Conservation (phyloP, 2,329 filamentous ascomycete species). For the Paramyrothecium roridum region DNA sequence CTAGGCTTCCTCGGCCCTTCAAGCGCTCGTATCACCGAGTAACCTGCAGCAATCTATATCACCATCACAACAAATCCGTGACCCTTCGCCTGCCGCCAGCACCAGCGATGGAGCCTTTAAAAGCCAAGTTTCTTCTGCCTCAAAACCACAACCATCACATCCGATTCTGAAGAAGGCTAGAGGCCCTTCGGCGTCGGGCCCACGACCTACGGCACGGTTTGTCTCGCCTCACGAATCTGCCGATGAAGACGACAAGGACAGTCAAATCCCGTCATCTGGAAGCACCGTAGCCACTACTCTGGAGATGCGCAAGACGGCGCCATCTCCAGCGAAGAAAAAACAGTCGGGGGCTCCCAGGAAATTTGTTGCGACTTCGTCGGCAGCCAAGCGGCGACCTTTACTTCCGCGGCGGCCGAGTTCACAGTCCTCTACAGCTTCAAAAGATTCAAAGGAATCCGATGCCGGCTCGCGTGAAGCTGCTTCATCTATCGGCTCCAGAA, state of each 20-base stretch:
- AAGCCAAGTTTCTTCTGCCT: slow-evolving; percentile 34
- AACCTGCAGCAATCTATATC: slow-evolving; percentile 10
- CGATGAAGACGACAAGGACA: slow-evolving; percentile 31
- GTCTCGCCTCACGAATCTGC: slow-evolving; percentile 50
- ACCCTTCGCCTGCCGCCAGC: slow-evolving; percentile 1
- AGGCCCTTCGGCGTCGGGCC: slow-evolving; percentile 49
- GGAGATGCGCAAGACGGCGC: slow-evolving; percentile 23
- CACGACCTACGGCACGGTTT: slow-evolving; percentile 60
- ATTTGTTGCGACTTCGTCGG: slow-evolving; percentile 40
- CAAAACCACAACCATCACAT: slow-evolving; percentile 45
- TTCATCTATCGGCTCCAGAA: slow-evolving; percentile 16
- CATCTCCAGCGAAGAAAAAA: slow-evolving; percentile 25
- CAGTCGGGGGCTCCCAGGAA: slow-evolving; percentile 25
- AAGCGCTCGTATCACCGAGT: slow-evolving; percentile 20
- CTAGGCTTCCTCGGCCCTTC: slow-evolving; percentile 24
- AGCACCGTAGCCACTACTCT: slow-evolving; percentile 30
- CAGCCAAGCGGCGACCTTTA: slow-evolving; percentile 42
- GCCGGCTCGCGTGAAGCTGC: slow-evolving; percentile 25
- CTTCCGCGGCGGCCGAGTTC: slow-evolving; percentile 45
- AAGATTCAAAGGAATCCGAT: slow-evolving; percentile 12
- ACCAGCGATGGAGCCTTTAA: slow-evolving; percentile 8
- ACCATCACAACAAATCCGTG: not conserved
- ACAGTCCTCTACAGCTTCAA: slow-evolving; percentile 37
- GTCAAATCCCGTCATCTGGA: slow-evolving; percentile 35
- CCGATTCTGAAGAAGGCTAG: slow-evolving; percentile 60